Conservation (phyloP, 176 grass and related monocot species). For the Rhynchospora pubera region DNA sequence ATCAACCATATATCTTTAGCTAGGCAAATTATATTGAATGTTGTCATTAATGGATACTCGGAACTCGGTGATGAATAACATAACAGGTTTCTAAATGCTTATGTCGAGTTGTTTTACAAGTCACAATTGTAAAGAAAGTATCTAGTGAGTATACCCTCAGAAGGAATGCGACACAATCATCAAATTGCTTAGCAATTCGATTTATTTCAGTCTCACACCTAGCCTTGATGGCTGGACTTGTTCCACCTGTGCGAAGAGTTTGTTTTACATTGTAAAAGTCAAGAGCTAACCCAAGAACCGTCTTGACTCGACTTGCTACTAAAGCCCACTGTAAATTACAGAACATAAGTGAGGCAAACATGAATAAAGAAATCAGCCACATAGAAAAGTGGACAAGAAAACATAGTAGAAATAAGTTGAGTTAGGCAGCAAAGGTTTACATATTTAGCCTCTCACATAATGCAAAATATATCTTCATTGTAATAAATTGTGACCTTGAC, state of each 20-base stretch:
- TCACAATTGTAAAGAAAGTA: neutral
- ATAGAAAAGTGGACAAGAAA: neutral
- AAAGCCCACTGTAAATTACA: conserved; percentile 54
- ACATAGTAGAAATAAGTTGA: neutral
- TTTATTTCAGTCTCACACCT: conserved; percentile 87
- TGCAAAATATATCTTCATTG: neutral
- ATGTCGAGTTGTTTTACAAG: neutral
- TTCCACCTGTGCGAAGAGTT: conserved; percentile 52
- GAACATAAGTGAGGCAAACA: neutral
- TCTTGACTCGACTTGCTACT: conserved; percentile 82
- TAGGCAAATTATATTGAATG: neutral
- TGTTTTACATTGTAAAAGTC: conserved; percentile 81
- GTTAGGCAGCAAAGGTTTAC: neutral
- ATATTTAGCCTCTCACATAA: neutral
- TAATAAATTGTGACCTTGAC: neutral
- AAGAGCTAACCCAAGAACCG: conserved; percentile 81
- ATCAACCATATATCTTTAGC: neutral
- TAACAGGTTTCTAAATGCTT: neutral
- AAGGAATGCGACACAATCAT: conserved; percentile 78
- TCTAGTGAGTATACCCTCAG: conserved; percentile 38
- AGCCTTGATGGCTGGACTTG: conserved; percentile 53
- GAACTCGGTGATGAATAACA: neutral
- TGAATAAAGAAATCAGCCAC: neutral
- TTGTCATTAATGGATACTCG: neutral
- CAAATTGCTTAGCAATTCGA: conserved; percentile 90